These are phyloP conservation scores for Echeveria elegans DNA, from an alignment of 164 flowering plant species.

Conservation along the genomic window DNA sequence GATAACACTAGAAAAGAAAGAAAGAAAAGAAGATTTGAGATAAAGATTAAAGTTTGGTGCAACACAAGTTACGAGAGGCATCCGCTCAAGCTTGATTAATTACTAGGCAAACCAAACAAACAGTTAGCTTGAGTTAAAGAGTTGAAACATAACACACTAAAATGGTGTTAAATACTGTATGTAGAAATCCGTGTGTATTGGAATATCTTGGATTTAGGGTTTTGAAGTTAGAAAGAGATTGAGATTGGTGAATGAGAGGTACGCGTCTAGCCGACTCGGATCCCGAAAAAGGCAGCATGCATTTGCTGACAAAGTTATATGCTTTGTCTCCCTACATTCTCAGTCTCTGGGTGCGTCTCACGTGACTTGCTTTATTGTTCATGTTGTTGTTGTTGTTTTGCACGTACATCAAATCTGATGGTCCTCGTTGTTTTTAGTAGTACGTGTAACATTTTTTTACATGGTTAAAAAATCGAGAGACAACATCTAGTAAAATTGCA, in stretches of 20 bases:
- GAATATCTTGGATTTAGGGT: background rate
- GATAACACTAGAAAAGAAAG: background rate
- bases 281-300: constrained; percentile 4
- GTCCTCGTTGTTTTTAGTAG: too few relatives aligned
- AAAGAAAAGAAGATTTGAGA: background rate
- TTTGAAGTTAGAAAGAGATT: background rate
- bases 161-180: too few relatives aligned
- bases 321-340: constrained; percentile 1
- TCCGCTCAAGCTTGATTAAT: background rate
- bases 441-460: too few relatives aligned
- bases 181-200: background rate
- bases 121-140: background rate
- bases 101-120: background rate
- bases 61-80: constrained; percentile 4
- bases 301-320: constrained; percentile 5
- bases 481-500: too few relatives aligned
- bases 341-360: background rate
- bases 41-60: background rate
- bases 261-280: background rate
- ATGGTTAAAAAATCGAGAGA: too few relatives aligned
- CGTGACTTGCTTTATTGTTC: too few relatives aligned
- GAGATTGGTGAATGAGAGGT: background rate
- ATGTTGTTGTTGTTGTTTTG: background rate
- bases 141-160: too few relatives aligned
- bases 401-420: constrained; percentile 2